phyloP scores from a whole-genome alignment of 2,329 filamentous ascomycete species.

The Uncinocarpus reesii region DNA sequence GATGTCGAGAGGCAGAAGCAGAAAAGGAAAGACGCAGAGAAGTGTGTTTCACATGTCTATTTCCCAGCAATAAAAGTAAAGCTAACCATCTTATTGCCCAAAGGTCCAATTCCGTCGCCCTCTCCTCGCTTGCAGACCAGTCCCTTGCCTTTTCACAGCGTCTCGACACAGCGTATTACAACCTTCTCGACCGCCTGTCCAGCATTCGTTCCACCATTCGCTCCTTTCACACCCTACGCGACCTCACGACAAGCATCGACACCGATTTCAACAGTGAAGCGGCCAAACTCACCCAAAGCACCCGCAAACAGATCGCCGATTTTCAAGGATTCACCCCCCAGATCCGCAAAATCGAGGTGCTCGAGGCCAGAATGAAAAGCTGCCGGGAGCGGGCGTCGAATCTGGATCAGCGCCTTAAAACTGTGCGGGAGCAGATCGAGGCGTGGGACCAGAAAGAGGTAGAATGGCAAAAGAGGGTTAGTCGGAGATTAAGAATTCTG shows the following conservation, averaged over 20 bases:
- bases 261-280: slow-evolving; percentile 32
- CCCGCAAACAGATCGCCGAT: slow-evolving; percentile 30
- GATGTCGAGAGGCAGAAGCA: slow-evolving; percentile 38
- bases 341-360: slow-evolving; percentile 26
- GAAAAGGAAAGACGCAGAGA: slow-evolving; percentile 66
- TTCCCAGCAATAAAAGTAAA: background rate
- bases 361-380: slow-evolving; percentile 33
- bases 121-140: slow-evolving; percentile 30
- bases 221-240: slow-evolving; percentile 35
- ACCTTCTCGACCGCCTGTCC: slow-evolving; percentile 37
- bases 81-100: background rate
- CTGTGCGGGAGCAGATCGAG: slow-evolving; percentile 32
- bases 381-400: slow-evolving; percentile 28
- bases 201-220: slow-evolving; percentile 33
- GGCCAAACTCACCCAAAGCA: slow-evolving; percentile 28
- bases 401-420: slow-evolving; percentile 32
- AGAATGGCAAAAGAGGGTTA: slow-evolving; percentile 34
- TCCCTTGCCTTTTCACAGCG: slow-evolving; percentile 37
- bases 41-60: slow-evolving; percentile 43
- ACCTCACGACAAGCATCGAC: slow-evolving; percentile 29
- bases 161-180: slow-evolving; percentile 42
- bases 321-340: slow-evolving; percentile 33
- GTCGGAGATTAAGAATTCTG: slow-evolving; percentile 31
- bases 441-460: slow-evolving; percentile 35
- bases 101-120: slow-evolving; percentile 23